Percentiles rank a stretch among this genome's conserved stretches.
phyloP scores from a whole-genome alignment of 2,329 filamentous ascomycete species.

The Lizonia empirigonia region DNA sequence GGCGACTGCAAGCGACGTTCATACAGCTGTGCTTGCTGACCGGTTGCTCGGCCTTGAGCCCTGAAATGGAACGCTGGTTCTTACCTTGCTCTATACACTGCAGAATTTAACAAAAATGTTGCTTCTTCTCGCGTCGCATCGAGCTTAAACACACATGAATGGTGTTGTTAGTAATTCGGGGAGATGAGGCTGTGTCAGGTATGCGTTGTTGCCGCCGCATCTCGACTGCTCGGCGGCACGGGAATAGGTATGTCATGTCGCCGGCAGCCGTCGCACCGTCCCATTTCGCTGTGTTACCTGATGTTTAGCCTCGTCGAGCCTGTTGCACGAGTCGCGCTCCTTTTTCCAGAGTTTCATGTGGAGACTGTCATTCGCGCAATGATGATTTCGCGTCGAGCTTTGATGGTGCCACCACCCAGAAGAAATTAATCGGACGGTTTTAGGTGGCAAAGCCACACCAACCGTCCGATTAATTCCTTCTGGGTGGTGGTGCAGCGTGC shows the following conservation, averaged over 20 bases:
- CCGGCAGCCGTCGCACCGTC: background rate
- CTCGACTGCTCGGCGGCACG: background rate
- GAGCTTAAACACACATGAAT: no score
- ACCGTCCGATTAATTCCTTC: no score
- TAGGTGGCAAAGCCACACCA: no score
- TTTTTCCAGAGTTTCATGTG: background rate
- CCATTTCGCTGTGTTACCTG: conserved; percentile 6
- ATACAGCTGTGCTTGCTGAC: background rate
- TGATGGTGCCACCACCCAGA: no score
- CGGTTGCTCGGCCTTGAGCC: background rate
- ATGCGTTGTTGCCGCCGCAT: background rate
- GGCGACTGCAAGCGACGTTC: background rate
- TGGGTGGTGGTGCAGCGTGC: no score
- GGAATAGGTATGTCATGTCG: background rate
- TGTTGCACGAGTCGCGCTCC: conserved; percentile 7
- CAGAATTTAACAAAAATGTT: no score
- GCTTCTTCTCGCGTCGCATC: background rate
- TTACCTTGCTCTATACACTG: background rate
- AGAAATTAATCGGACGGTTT: no score
- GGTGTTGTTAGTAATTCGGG: background rate
- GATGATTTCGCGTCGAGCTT: background rate
- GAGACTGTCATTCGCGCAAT: conserved; percentile 6
- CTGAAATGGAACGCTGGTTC: background rate
- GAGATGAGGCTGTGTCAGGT: background rate
- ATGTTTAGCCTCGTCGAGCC: background rate